Evolutionary conservation across 2,329 filamentous ascomycete species (phyloP).

Genomic region (Apiospora rasikravindrae): DNA sequence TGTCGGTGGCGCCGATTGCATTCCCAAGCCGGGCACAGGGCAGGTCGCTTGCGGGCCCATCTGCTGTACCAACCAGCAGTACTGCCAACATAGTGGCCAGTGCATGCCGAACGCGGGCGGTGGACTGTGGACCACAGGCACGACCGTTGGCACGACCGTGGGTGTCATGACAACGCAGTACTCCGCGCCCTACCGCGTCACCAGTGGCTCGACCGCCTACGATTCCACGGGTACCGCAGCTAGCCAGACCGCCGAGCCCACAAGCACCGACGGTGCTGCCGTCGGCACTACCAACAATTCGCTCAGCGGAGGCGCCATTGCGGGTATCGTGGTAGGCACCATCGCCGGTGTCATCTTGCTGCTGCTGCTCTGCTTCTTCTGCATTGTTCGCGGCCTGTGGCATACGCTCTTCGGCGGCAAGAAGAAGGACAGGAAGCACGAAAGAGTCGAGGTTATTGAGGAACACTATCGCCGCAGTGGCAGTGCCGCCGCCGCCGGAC

Average conservation of each 20-base stretch:
- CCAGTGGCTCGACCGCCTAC: constrained; percentile 55
- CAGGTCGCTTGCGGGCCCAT: constrained; percentile 69
- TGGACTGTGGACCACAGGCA: constrained; percentile 46
- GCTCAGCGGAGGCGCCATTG: constrained; percentile 76
- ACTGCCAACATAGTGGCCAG: constrained; percentile 61
- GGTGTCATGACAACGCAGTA: constrained; percentile 57
- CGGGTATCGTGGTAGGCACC: constrained; percentile 79
- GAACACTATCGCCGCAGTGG: constrained; percentile 62
- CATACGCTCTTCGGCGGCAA: constrained; percentile 60
- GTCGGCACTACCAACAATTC: constrained; percentile 46
- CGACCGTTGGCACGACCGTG: constrained; percentile 52
- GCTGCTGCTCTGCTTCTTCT: constrained; percentile 76
- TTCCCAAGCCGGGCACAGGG: constrained; percentile 52
- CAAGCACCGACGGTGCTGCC: constrained; percentile 53
- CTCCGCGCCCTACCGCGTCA: constrained; percentile 56
- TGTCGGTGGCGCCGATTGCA: constrained; percentile 51
- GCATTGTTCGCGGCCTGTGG: constrained; percentile 68
- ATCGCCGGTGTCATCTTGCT: constrained; percentile 71
- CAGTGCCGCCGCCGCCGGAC: constrained; percentile 50
- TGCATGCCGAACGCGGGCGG: constrained; percentile 61
- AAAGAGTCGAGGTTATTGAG: constrained; percentile 65
- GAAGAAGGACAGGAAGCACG: constrained; percentile 53
- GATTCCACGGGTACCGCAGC: constrained; percentile 58
- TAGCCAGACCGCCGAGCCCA: constrained; percentile 53
- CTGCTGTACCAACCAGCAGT: constrained; percentile 74